Percentiles rank a stretch among this genome's conserved stretches.
Evolutionary conservation across 257 asterid genomes (phyloP).

Genomic region (Solanum acaule): DNA sequence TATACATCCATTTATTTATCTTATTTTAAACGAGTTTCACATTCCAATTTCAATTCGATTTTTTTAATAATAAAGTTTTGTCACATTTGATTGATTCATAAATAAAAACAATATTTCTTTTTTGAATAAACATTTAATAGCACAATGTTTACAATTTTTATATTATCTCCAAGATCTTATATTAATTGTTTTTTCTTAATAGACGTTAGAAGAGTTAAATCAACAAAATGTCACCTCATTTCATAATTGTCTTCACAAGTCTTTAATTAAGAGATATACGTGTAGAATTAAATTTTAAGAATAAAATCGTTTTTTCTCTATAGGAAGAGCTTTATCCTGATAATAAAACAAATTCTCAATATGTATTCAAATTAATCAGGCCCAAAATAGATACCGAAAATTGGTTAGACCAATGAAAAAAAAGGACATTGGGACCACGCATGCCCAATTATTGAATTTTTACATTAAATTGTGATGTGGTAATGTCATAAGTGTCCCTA

Average conservation of each 20-base stretch:
- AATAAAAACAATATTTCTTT: too few species aligned
- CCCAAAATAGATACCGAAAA: neutral
- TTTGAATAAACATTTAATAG: neutral
- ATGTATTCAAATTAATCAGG: neutral
- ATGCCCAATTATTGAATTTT: neutral
- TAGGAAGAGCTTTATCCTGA: neutral
- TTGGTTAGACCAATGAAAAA: neutral
- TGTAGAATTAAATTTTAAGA: neutral
- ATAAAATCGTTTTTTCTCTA: neutral
- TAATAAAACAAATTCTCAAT: neutral
- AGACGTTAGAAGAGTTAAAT: too few species aligned
- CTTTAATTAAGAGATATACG: too few species aligned
- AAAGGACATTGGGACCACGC: neutral
- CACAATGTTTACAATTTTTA: neutral
- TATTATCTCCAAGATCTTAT: too few species aligned
- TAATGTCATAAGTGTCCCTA: neutral
- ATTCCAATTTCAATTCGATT: too few species aligned
- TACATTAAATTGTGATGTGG: neutral
- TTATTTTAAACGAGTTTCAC: too few species aligned
- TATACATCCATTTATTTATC: too few species aligned
- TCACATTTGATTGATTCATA: neutral
- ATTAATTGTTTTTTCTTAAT: too few species aligned
- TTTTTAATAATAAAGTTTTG: neutral
- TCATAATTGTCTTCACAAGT: too few species aligned
- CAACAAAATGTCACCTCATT: too few species aligned